Evolutionary conservation across 345 rosid genomes (phyloP), one percentile per base, ranked within the genome.

Genomic region (Lepidium didymum): DNA sequence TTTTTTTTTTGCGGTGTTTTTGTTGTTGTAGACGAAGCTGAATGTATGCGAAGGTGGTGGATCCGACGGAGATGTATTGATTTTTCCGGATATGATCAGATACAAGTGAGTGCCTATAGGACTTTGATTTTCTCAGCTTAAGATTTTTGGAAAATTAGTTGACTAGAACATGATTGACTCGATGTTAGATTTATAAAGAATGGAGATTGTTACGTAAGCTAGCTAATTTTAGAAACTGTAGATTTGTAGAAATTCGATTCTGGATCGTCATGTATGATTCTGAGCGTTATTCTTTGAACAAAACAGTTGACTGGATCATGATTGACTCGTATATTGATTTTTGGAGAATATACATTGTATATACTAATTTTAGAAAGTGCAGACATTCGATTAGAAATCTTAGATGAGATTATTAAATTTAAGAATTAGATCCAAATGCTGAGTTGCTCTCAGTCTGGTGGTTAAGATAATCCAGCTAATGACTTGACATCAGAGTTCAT

Each of bases 1-100:
- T 23, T 49, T 13, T 23, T 9, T 9, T 23, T 31, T 6, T 23
- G n/a, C n/a, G 2, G n/a, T n/a, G 6, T 31, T 21, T 7, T 21
- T 40, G 10, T 9, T 56, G 66, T 44, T 19, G 25, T 56, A 92
- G 98, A 80, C 91, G 51, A 79, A 68, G 74, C 71, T 88, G 60
- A 92, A 96, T 31, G 75, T 88, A 7, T 83, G 82, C 68, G 93
- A 84, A 58, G 91, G 85, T 64, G 80, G 82, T 31, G 90, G 72
- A 41, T 76, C 84, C 21, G 85, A 84, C 13, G 98, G 97, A 29
- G 98, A 92, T 63, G 87, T 92, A 47, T 77, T 92, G 80, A 68
- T 85, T 69, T 92, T 92, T 68, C 98, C 96, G 1, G 98, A 90
- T 10, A 88, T 90, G 97, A 72, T 92, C 77, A 81, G 80, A 78